phyloP scores from a whole-genome alignment of 768 basidiomycete species.

The Chalciporus pseudorubinellus region DNA sequence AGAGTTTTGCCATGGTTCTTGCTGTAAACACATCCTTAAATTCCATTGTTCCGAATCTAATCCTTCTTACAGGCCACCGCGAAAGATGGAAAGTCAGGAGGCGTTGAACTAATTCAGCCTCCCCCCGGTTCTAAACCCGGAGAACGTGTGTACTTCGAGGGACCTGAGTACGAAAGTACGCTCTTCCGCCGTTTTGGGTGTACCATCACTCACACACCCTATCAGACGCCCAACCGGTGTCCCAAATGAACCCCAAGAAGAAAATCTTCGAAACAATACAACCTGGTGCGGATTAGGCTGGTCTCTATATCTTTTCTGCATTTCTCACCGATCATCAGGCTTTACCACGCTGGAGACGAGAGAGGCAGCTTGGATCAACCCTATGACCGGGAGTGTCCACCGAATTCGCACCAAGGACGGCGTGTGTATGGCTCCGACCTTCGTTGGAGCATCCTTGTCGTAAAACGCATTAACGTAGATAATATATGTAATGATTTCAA shows the following conservation, averaged over 20 bases:
- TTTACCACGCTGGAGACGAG: slow-evolving; percentile 85
- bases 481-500: not conserved
- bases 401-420: slow-evolving; percentile 85
- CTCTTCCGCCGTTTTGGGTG: not conserved
- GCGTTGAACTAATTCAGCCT: slow-evolving; percentile 89
- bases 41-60: not conserved
- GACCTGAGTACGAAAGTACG: slow-evolving; percentile 78
- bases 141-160: slow-evolving; percentile 94
- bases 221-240: slow-evolving; percentile 60
- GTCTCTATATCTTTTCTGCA: slow-evolving; percentile 5
- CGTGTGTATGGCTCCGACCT: slow-evolving; percentile 72
- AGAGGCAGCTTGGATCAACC: slow-evolving; percentile 88
- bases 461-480: slow-evolving; percentile 37
- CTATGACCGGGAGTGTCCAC: slow-evolving; percentile 73
- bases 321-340: slow-evolving; percentile 38
- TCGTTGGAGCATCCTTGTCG: slow-evolving; percentile 91
- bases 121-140: slow-evolving; percentile 85
- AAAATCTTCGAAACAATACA: slow-evolving; percentile 98
- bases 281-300: slow-evolving; percentile 51
- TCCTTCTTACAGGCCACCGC: slow-evolving; percentile 65
- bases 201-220: slow-evolving; percentile 1
- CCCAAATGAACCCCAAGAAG: slow-evolving; percentile 96
- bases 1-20: slow-evolving; percentile 98
- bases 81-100: slow-evolving; percentile 85
- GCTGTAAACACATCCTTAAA: slow-evolving; percentile 50